Conservation (phyloP, 495 filamentous ascomycete genomes). For the Cenococcum geophilum region DNA sequence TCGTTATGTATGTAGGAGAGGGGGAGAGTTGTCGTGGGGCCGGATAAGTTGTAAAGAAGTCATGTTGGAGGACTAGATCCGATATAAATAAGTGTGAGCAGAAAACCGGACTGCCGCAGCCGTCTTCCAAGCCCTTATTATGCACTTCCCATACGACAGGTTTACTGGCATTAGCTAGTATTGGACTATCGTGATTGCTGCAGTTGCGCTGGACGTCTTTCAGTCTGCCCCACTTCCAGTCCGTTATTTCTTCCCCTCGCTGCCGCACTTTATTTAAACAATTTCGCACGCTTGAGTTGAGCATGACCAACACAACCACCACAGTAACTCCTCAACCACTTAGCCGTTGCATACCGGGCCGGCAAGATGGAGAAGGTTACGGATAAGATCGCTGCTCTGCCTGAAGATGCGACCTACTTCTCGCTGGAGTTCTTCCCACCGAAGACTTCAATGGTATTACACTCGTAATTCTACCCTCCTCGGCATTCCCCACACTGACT, state of each 20-base stretch:
- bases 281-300: background rate
- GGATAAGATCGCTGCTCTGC: constrained; percentile 89
- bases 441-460: constrained; percentile 75
- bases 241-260: background rate
- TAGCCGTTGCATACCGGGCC: background rate
- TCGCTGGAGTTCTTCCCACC: constrained; percentile 99
- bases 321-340: background rate
- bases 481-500: constrained; percentile 23
- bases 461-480: constrained; percentile 14
- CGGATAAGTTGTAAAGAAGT: too few species aligned
- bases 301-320: background rate
- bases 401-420: constrained; percentile 75
- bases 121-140: background rate
- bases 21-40: background rate
- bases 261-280: background rate
- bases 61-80: too few species aligned
- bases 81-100: too few species aligned
- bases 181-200: background rate
- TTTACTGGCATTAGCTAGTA: background rate
- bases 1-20: background rate
- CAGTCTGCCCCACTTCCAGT: background rate
- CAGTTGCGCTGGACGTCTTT: background rate
- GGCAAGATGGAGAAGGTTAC: constrained; percentile 79
- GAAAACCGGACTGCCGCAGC: background rate
- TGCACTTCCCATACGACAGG: background rate